Percentiles rank a stretch among this genome's conserved stretches.
phyloP scores from a whole-genome alignment of 2,329 filamentous ascomycete genomes.

The Curvularia spicifera region DNA sequence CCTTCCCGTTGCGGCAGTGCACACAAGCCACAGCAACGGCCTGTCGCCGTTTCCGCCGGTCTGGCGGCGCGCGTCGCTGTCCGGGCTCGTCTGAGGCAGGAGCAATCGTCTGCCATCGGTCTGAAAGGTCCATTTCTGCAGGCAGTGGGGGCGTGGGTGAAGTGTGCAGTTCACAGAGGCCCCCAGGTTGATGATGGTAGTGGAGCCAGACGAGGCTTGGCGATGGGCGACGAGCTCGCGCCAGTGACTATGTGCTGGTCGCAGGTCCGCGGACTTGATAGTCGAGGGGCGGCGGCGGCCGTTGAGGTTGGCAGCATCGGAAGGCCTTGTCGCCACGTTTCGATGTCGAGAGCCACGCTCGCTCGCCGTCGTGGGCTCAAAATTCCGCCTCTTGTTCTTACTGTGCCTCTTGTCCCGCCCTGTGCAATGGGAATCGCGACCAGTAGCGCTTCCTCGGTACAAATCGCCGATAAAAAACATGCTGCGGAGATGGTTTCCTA shows the following conservation, averaged over 20 bases:
- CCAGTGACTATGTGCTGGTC: slow-evolving; percentile 5
- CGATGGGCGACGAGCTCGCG: slow-evolving; percentile 10
- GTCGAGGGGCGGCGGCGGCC: not conserved
- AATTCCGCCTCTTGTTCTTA: slow-evolving; percentile 2
- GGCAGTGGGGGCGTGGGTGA: slow-evolving; percentile 3
- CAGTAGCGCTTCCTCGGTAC: slow-evolving; percentile 15
- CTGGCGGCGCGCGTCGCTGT: slow-evolving; percentile 26
- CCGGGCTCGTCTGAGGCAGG: slow-evolving; percentile 33
- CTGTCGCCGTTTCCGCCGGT: slow-evolving; percentile 27
- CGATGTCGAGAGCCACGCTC: not conserved
- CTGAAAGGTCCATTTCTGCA: slow-evolving; percentile 27
- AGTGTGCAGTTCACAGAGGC: slow-evolving; percentile 3
- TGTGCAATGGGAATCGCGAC: slow-evolving; percentile 12
- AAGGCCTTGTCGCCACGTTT: slow-evolving; percentile 5
- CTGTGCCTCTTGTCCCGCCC: not conserved
- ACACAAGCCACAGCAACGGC: slow-evolving; percentile 34
- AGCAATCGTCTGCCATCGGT: slow-evolving; percentile 35
- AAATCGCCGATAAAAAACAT: slow-evolving; percentile 17
- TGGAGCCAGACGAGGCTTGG: slow-evolving; percentile 15
- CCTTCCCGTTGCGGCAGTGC: slow-evolving; percentile 33
- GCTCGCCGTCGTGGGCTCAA: not conserved
- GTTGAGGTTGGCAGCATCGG: slow-evolving; percentile 1
- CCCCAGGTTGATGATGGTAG: slow-evolving; percentile 3
- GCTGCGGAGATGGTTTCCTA: slow-evolving; percentile 13
- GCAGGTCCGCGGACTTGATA: not conserved